Conservation (phyloP, 805 yeast species). For the Kodamaea lidongshanica region DNA sequence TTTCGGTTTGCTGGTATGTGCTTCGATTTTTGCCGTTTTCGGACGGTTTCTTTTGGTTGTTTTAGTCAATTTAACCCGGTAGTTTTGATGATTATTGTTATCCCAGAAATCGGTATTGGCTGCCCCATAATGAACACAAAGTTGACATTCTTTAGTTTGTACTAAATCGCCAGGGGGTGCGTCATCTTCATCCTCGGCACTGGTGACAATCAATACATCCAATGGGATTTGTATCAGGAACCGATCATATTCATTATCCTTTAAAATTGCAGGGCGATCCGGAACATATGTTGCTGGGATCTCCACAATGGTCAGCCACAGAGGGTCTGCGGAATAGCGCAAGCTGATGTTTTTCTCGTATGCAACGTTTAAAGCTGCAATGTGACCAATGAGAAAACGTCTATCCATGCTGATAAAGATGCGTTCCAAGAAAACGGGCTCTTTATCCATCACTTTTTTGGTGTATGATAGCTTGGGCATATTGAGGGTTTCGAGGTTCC, state of each 20-base stretch:
- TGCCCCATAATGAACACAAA: conserved; percentile 55
- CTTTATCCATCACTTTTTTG: conserved; percentile 31
- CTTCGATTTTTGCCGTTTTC: conserved; percentile 10
- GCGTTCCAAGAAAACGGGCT: conserved; percentile 58
- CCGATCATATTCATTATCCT: conserved; percentile 55
- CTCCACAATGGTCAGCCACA: conserved; percentile 71
- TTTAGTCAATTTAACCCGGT: conserved; percentile 42
- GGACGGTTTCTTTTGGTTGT: conserved; percentile 8
- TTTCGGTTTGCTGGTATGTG: conserved; percentile 26
- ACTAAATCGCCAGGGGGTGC: conserved; percentile 7
- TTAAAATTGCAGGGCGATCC: conserved; percentile 47
- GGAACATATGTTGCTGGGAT: conserved; percentile 56
- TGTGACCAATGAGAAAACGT: conserved; percentile 57
- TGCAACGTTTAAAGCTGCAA: conserved; percentile 71
- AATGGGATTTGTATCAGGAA: conserved; percentile 60
- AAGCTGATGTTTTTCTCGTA: conserved; percentile 63
- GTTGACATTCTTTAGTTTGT: conserved; percentile 21
- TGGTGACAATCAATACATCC: conserved; percentile 33
- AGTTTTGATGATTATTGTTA: conserved; percentile 58
- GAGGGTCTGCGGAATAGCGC: conserved; percentile 64
- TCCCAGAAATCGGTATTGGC: conserved; percentile 65
- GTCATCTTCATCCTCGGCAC: conserved; percentile 1
- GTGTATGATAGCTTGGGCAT: conserved; percentile 45
- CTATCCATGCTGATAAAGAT: conserved; percentile 54
- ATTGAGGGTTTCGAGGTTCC: conserved; percentile 40